Evolutionary conservation across 352 stramenopile species (phyloP), one percentile per base, ranked within the genome.

Genomic region (Thalassiosira exigua): DNA sequence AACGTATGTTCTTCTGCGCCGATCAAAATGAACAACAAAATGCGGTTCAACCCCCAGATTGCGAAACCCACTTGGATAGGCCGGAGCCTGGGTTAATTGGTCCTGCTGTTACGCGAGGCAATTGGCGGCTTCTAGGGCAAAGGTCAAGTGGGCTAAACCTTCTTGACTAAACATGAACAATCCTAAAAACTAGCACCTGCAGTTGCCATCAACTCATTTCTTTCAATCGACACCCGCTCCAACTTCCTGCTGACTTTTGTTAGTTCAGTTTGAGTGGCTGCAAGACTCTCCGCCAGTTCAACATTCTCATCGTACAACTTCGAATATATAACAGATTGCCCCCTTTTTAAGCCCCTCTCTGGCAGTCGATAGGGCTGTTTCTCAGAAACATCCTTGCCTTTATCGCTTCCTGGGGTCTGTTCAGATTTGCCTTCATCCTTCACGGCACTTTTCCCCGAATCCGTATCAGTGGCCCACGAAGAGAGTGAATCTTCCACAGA

Each of bases 21-120:
- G 81, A 21, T 80, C 79, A 7, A 85, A 85, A 27, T 87, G 29
- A 69, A n/a, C n/a, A n/a, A n/a, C n/a, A n/a, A n/a, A n/a, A n/a
- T n/a, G n/a, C n/a, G n/a, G n/a, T n/a, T n/a, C n/a, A n/a, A n/a
- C n/a, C n/a, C n/a, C n/a, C n/a, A n/a, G n/a, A n/a, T n/a, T n/a
- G n/a, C n/a, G n/a, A n/a, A n/a, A n/a, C n/a, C n/a, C n/a, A n/a
- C n/a, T n/a, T n/a, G n/a, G n/a, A n/a, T n/a, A n/a, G n/a, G n/a
- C n/a, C n/a, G n/a, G n/a, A n/a, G n/a, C n/a, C n/a, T n/a, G n/a
- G n/a, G n/a, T n/a, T n/a, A n/a, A n/a, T n/a, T n/a, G n/a, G n/a
- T n/a, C n/a, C n/a, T n/a, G n/a, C n/a, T n/a, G n/a, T n/a, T n/a
- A n/a, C n/a, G n/a, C n/a, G n/a, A n/a, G n/a, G n/a, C n/a, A n/a